Base-by-base conservation (phyloP, 2,329 filamentous ascomycete species). In the Stemphylium lycopersici region DNA sequence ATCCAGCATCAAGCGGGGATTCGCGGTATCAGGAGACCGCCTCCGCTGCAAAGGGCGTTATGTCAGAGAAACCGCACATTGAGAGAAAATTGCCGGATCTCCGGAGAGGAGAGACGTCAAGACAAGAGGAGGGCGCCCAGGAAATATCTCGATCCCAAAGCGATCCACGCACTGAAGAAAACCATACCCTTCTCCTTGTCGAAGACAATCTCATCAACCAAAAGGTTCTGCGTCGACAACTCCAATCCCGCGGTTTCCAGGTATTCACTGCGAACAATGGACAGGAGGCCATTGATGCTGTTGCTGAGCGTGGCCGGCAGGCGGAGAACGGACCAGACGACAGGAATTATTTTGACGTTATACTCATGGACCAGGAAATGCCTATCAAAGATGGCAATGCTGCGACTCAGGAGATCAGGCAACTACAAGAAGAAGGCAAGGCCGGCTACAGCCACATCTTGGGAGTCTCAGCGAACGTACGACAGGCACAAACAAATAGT, bases 131-230 rank as follows among this genome's bases (percentile, higher is more conserved):
- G 2, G 48, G 44, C 15, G 63, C 69, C 2, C 44, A 61, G 8
- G 55, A 62, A 4, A 32, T 55, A 11, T 66, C 69, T 2, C 50
- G 56, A 33, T 51, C 54, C 10, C 69, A 72, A 42, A 68, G 57
- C 20, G 38, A 56, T 13, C 45, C 58, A n/a, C 53, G 46, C 3
- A 58, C 56, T 3, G 60, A 68, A 16, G 40, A 48, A 3, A 63
- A 62, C 8, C 55, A 59, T 8, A 73, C 68, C 2, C 51, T 76
- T 6, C 70, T 82, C 0, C 65, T 82, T 0, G 80, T 81, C 0
- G 80, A 82, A 55, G 80, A 81, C 55, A 82, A 82, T 40, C 49
- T 75, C 2, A 77, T 82, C 49, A 82, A 82, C 18, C 72, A 81
- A 0, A 79, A 79, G 16, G 80, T 82, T 22, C 60, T 82, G 24